These are phyloP conservation scores for Neolecta irregularis DNA, from an alignment of 1,139 yeast genomes.

Conservation along the genomic window DNA sequence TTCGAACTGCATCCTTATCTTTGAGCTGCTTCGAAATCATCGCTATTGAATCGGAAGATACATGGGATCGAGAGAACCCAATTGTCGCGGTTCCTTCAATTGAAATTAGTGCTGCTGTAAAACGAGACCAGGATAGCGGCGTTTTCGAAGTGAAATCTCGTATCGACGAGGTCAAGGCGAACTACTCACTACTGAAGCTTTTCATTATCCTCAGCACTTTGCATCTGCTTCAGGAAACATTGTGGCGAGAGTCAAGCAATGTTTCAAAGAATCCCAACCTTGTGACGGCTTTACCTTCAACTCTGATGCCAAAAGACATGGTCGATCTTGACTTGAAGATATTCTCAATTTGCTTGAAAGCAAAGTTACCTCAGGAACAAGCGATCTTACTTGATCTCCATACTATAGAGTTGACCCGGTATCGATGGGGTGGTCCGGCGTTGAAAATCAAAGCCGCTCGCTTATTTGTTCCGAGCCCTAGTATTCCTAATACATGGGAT, in stretches of 20 bases:
- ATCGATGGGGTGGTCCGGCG: conserved; percentile 21
- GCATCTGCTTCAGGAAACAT: conserved; percentile 10
- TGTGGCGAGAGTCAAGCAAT: conserved; percentile 3
- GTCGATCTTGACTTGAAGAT: conserved; percentile 30
- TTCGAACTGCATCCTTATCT: too few species aligned
- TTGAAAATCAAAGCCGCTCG: conserved; percentile 29
- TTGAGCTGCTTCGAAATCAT: conserved; percentile 11
- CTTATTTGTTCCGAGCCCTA: conserved; percentile 41
- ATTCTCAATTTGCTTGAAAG: conserved; percentile 29
- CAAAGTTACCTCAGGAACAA: conserved; percentile 37
- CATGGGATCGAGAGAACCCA: conserved; percentile 13
- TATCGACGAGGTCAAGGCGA: conserved; percentile 9
- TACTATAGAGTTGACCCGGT: conserved; percentile 25
- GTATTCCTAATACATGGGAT: conserved; percentile 33
- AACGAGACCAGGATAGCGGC: conserved; percentile 2
- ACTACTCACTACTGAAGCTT: conserved; percentile 15
- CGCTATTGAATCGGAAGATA: conserved; percentile 11
- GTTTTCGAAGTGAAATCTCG: conserved; percentile 8
- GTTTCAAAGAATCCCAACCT: not conserved
- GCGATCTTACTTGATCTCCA: conserved; percentile 39
- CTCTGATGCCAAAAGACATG: conserved; percentile 13
- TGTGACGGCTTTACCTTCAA: not conserved
- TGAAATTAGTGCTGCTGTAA: conserved; percentile 10
- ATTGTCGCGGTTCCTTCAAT: conserved; percentile 13
- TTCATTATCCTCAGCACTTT: conserved; percentile 13